A percentile compares a stretch with the other conserved stretches of the same genome.
Evolutionary conservation across 139 green algal genomes (phyloP).

Genomic region (Parachlorella kessleri): DNA sequence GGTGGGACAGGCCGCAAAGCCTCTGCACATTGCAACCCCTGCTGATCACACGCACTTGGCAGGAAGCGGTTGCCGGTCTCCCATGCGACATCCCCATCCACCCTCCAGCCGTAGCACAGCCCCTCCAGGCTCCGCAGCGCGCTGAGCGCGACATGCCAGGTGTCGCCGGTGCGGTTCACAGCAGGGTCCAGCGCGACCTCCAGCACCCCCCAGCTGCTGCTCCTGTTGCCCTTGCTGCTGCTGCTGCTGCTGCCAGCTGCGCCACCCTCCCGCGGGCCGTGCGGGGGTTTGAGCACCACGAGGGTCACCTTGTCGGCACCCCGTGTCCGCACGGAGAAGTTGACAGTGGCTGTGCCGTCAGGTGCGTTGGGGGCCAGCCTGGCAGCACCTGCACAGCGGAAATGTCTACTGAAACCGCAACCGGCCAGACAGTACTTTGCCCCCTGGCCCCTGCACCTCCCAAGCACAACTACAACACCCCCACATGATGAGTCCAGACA

Average conservation of each 20-base stretch:
- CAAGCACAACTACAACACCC: no score
- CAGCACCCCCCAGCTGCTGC: constrained; percentile 32
- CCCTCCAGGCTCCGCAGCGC: constrained; percentile 30
- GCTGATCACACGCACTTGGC: constrained; percentile 39
- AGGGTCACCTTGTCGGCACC: constrained; percentile 59
- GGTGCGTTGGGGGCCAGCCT: no score
- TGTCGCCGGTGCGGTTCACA: constrained; percentile 57
- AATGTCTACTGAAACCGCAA: no score
- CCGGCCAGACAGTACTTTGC: no score
- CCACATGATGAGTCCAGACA: no score
- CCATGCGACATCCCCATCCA: constrained; percentile 63
- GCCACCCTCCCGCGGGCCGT: constrained; percentile 9
- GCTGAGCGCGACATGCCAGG: constrained; percentile 59
- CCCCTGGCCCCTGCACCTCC: no score
- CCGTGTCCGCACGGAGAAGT: constrained; percentile 67
- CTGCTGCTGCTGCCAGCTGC: background rate
- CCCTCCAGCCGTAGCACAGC: constrained; percentile 67
- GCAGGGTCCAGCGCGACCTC: constrained; percentile 64
- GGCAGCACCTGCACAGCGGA: no score
- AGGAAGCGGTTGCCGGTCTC: constrained; percentile 54
- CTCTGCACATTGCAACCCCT: no score
- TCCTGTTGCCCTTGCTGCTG: constrained; percentile 6
- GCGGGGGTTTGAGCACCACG: constrained; percentile 41
- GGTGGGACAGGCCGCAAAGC: no score
- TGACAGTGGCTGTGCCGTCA: constrained; percentile 41